phyloP scores from a whole-genome alignment of 106 monocot genomes.

The Posidonia australis region DNA sequence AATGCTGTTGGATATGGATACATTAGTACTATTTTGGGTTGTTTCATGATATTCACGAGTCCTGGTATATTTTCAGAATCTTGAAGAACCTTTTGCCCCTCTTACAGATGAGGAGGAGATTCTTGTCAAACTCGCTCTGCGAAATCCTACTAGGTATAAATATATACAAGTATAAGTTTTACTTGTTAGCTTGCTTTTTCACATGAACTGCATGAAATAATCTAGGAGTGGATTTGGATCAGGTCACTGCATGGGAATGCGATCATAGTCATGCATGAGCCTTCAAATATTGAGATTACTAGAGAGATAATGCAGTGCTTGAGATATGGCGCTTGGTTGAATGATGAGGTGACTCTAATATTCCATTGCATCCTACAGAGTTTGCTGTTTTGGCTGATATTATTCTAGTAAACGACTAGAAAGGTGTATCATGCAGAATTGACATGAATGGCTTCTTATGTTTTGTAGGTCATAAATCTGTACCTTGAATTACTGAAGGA shows the following conservation, averaged over 20 bases:
- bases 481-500: constrained; percentile 90
- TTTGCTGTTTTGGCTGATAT: neutral
- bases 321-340: constrained; percentile 67
- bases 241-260: constrained; percentile 28
- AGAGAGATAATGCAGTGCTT: constrained; percentile 77
- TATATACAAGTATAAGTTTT: neutral
- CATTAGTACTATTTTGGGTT: neutral
- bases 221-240: neutral
- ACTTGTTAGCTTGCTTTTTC: neutral
- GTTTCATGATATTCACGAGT: neutral
- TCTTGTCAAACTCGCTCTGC: constrained; percentile 33
- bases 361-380: neutral
- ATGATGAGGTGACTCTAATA: constrained; percentile 69
- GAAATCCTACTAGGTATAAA: constrained; percentile 37
- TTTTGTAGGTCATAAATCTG: constrained; percentile 82
- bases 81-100: constrained; percentile 37
- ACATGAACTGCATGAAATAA: neutral
- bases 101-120: constrained; percentile 65
- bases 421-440: neutral
- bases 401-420: neutral
- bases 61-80: constrained; percentile 30
- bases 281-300: constrained; percentile 79
- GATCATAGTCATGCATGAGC: constrained; percentile 48
- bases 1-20: too few species aligned
- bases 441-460: neutral